phyloP scores from a whole-genome alignment of 2,329 filamentous ascomycete genomes.

The Dothidotthia symphoricarpi region DNA sequence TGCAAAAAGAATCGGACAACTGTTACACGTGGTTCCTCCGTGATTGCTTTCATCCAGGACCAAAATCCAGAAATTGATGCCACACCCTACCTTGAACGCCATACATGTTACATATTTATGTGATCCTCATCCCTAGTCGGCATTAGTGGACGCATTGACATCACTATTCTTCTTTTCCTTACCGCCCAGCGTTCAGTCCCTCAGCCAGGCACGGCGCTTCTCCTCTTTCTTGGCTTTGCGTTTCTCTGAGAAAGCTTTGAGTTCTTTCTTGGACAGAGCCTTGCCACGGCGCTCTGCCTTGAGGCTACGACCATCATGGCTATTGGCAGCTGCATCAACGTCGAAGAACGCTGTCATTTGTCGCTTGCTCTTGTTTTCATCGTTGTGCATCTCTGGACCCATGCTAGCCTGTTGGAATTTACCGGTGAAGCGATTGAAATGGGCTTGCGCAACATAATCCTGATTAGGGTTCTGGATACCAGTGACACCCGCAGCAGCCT shows the following conservation, averaged over 20 bases:
- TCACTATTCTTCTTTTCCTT: conserved; percentile 26
- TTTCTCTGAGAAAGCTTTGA: conserved; percentile 92
- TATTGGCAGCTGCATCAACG: conserved; percentile 88
- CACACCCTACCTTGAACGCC: conserved; percentile 20
- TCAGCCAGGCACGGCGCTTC: conserved; percentile 86
- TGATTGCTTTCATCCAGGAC: conserved; percentile 1
- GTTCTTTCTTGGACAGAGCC: conserved; percentile 78
- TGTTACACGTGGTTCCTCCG: neutral
- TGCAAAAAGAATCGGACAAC: no score
- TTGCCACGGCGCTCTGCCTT: conserved; percentile 87
- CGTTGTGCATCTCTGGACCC: conserved; percentile 73
- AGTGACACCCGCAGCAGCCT: conserved; percentile 29
- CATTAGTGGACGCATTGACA: conserved; percentile 32
- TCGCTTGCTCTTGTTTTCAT: conserved; percentile 80
- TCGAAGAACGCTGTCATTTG: conserved; percentile 97
- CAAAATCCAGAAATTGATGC: conserved; percentile 4
- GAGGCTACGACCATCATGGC: conserved; percentile 83
- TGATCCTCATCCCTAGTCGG: conserved; percentile 13
- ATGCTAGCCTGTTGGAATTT: conserved; percentile 69
- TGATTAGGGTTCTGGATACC: conserved; percentile 24
- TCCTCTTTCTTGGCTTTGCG: conserved; percentile 86
- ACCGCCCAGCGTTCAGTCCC: conserved; percentile 60
- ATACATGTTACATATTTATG: conserved; percentile 2
- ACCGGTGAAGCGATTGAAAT: conserved; percentile 92
- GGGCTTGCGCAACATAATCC: conserved; percentile 65